Evolutionary conservation across 345 rosid genomes (phyloP), one percentile per base, ranked within the genome.

Genomic region (Eucalyptus marginata): DNA sequence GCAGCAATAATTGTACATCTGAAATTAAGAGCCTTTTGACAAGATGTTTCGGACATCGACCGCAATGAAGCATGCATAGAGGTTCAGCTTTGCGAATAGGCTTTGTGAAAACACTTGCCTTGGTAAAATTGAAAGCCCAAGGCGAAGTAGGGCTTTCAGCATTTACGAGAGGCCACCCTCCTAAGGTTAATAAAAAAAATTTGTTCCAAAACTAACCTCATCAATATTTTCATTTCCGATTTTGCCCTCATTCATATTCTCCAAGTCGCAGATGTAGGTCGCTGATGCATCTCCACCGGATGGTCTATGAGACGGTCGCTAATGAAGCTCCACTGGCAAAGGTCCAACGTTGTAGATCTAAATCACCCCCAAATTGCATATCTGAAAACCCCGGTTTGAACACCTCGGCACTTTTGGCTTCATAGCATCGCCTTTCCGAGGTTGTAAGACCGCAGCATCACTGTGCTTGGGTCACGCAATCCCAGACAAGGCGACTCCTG

Each of bases 141-240:
- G 6, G 5, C 3, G 12, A 52, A 18, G 0, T 18, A 17, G 64
- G 64, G 64, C 64, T 58, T 58, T 58, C 0, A 54, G 1, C 59
- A 54, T 22, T 54, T 54, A 10, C 1, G n/a, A 10, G 0, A 25
- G 7, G n/a, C 13, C 29, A 25, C 64, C 10, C 56, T 25, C 0
- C 6, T 25, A 0, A 10, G 14, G 13, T 24, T 25, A 11, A 58
- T 25, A 7, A 58, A 24, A 24, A 58, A 58, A 24, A 0, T 10
- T 0, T 58, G 7, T 0, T 58, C 64, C 0, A 18, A 25, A 10
- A 58, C 13, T 24, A 1, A 13, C 0, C 0, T 24, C 29, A 24
- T 24, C 13, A 10, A 24, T 56, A 56, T 56, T 56, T 56, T 25
- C 12, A 56, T 56, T 56, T 56, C 1, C 29, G 0, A 24, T 58